Percentiles rank a stretch among this genome's conserved stretches.
Conservation (phyloP, 139 green algal genomes). For the Trebouxia sp. region DNA sequence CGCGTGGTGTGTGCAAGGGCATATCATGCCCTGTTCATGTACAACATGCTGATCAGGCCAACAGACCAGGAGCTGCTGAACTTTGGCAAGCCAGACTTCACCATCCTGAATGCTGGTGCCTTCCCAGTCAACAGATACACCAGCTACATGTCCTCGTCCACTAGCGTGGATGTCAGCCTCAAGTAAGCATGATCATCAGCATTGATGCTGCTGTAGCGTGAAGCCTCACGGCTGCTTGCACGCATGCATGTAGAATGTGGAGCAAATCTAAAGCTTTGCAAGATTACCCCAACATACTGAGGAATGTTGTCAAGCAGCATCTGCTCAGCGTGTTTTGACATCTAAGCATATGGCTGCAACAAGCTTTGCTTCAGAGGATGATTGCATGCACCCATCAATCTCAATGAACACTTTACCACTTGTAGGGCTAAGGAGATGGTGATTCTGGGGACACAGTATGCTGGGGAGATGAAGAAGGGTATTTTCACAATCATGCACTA, state of each 20-base stretch:
- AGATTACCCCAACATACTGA: too few relatives aligned
- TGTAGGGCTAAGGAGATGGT: constrained; percentile 46
- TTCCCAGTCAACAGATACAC: constrained; percentile 89
- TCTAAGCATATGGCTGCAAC: too few relatives aligned
- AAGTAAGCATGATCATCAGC: constrained; percentile 48
- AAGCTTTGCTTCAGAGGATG: too few relatives aligned
- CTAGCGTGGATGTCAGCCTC: constrained; percentile 85
- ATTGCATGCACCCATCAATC: too few relatives aligned
- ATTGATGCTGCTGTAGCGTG: too few relatives aligned
- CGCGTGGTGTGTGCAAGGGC: constrained; percentile 84
- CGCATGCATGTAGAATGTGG: too few relatives aligned
- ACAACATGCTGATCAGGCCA: constrained; percentile 97
- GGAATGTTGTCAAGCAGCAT: too few relatives aligned
- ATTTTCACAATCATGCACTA: constrained; percentile 89
- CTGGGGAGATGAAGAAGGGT: constrained; percentile 96
- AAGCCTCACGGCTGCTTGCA: too few relatives aligned
- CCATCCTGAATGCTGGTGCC: constrained; percentile 92
- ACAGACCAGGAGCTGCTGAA: constrained; percentile 76
- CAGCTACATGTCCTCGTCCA: constrained; percentile 89
- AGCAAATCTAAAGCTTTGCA: too few relatives aligned
- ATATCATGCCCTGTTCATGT: constrained; percentile 97
- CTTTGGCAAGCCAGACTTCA: constrained; percentile 91
- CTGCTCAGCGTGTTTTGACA: too few relatives aligned
- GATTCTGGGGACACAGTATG: constrained; percentile 90
- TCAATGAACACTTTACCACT: too few relatives aligned